phyloP scores from a whole-genome alignment of 140 eudicot species.

The Stevia rebaudiana region DNA sequence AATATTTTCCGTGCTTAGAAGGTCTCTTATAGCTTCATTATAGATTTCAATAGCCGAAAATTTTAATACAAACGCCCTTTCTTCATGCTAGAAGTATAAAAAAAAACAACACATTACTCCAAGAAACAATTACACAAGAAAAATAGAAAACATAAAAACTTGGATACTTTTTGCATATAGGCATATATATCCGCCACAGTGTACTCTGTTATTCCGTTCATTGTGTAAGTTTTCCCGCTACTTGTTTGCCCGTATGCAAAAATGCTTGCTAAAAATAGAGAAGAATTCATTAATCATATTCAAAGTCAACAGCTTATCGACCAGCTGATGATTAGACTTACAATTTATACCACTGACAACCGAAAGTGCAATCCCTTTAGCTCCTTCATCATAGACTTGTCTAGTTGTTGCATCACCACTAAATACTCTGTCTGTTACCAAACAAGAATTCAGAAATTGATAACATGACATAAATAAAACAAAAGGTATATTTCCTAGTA shows the following conservation, averaged over 20 bases:
- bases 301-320: background rate
- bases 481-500: background rate
- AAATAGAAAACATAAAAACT: background rate
- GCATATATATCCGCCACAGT: slow-evolving; percentile 92
- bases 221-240: slow-evolving; percentile 96
- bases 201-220: slow-evolving; percentile 87
- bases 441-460: slow-evolving; percentile 17
- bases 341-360: slow-evolving; percentile 96
- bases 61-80: slow-evolving; percentile 84
- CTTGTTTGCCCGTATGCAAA: slow-evolving; percentile 99
- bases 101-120: background rate
- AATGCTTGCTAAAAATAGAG: slow-evolving; percentile 64
- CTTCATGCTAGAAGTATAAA: slow-evolving; percentile 83
- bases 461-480: background rate
- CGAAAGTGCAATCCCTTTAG: slow-evolving; percentile 88
- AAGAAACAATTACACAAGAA: background rate
- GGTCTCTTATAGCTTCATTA: slow-evolving; percentile 96
- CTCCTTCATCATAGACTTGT: slow-evolving; percentile 87
- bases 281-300: background rate
- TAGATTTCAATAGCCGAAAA: slow-evolving; percentile 97
- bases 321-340: slow-evolving; percentile 32
- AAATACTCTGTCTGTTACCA: slow-evolving; percentile 75
- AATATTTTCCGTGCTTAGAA: slow-evolving; percentile 74
- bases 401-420: slow-evolving; percentile 87
- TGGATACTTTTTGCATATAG: slow-evolving; percentile 71